A percentile compares a stretch with the other conserved stretches of the same genome.
phyloP scores from a whole-genome alignment of 129 eudicot species.

The Silybum marianum region DNA sequence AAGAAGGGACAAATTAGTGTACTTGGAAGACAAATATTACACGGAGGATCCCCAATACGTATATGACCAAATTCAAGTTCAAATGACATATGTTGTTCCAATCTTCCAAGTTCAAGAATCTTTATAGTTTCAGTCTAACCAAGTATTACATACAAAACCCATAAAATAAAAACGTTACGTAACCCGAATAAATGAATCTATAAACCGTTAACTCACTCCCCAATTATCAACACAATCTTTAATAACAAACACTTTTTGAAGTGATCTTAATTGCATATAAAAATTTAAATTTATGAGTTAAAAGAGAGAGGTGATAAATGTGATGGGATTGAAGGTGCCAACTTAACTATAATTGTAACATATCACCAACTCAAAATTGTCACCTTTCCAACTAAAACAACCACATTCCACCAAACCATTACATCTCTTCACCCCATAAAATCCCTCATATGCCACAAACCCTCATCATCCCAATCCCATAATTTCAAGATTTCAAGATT shows the following conservation, averaged over 20 bases:
- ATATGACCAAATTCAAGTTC: neutral
- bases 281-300: neutral
- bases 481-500: conserved; percentile 27
- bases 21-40: neutral
- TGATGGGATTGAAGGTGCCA: conserved; percentile 22
- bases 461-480: conserved; percentile 15
- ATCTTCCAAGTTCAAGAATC: neutral
- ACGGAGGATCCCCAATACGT: neutral
- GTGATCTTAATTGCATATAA: neutral
- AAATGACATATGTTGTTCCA: no score
- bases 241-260: neutral
- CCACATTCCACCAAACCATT: conserved; percentile 39
- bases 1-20: neutral
- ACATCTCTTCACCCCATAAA: conserved; percentile 29
- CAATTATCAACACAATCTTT: neutral
- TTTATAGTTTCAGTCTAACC: neutral
- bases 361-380: conserved; percentile 28
- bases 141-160: neutral
- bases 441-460: conserved; percentile 11
- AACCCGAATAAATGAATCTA: neutral
- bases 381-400: conserved; percentile 5
- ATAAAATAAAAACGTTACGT: neutral
- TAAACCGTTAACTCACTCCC: neutral
- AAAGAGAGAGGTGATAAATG: neutral
- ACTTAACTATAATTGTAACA: conserved; percentile 31